Percentiles rank a stretch among this genome's conserved stretches.
These are phyloP conservation scores for Eucommia ulmoides DNA, from an alignment of 257 asterid species.

Conservation along the genomic window DNA sequence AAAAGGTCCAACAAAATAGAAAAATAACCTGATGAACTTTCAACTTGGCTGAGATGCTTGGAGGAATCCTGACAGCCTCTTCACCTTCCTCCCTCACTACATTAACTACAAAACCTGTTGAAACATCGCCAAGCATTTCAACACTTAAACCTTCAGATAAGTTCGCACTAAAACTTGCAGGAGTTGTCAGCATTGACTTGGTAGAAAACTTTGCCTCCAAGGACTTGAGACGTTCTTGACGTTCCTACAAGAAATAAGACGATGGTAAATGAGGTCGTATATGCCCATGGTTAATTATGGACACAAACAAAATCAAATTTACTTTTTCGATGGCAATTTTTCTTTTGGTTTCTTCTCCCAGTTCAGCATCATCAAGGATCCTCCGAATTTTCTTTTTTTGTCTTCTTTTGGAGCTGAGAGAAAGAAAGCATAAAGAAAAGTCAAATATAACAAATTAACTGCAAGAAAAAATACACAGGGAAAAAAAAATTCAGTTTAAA, in stretches of 20 bases:
- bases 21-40: constrained; percentile 74
- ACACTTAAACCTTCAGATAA: constrained; percentile 43
- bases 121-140: constrained; percentile 66
- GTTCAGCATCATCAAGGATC: constrained; percentile 88
- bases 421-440: constrained; percentile 10
- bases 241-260: constrained; percentile 43
- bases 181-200: constrained; percentile 39
- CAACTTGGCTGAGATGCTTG: constrained; percentile 75
- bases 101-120: constrained; percentile 74
- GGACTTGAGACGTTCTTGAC: constrained; percentile 96
- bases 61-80: constrained; percentile 91
- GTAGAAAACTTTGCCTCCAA: constrained; percentile 70
- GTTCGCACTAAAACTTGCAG: constrained; percentile 30
- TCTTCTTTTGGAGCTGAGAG: constrained; percentile 52
- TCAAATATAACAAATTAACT: constrained; percentile 1
- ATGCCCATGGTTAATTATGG: background rate
- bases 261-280: background rate
- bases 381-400: constrained; percentile 84
- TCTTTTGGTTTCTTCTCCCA: constrained; percentile 94
- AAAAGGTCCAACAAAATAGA: background rate
- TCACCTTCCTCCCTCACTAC: constrained; percentile 96
- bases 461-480: background rate
- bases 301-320: background rate
- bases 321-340: constrained; percentile 98
- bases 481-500: constrained; percentile 5